Evolutionary conservation across 192 early-diverging fungal genomes (phyloP).

Genomic region (Backusella luteola): DNA sequence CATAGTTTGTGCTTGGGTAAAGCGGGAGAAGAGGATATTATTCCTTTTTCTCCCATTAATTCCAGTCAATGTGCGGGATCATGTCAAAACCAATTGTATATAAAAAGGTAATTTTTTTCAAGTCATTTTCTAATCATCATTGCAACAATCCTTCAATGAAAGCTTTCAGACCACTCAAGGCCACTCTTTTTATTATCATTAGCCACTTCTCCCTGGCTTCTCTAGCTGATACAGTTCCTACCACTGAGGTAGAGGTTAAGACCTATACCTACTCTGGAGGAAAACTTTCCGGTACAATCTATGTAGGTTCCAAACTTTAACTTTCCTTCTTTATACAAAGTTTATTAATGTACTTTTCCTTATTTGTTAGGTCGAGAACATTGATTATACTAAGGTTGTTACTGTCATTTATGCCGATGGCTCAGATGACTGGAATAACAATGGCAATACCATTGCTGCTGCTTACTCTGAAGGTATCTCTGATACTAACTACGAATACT

Average conservation of each 20-base stretch:
- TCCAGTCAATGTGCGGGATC: neutral
- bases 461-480: conserved; percentile 19
- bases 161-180: neutral
- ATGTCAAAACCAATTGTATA: neutral
- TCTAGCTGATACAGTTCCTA: conserved; percentile 14
- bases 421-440: conserved; percentile 8
- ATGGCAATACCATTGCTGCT: neutral
- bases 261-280: conserved; percentile 10
- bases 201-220: neutral
- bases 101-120: neutral
- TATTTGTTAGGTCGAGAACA: conserved; percentile 11
- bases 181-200: neutral
- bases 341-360: neutral
- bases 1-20: neutral
- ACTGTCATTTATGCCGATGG: conserved; percentile 14
- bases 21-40: neutral
- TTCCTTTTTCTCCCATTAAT: neutral
- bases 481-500: conserved; percentile 30
- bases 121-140: neutral
- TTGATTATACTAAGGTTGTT: conserved; percentile 21
- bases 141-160: neutral
- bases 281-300: conserved; percentile 14
- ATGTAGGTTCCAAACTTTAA: neutral
- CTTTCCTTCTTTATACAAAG: neutral
- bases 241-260: conserved; percentile 13